Percentiles rank a stretch among this genome's conserved stretches.
Conservation (phyloP, 2,329 filamentous ascomycete genomes). For the Cladophialophora psammophila region DNA sequence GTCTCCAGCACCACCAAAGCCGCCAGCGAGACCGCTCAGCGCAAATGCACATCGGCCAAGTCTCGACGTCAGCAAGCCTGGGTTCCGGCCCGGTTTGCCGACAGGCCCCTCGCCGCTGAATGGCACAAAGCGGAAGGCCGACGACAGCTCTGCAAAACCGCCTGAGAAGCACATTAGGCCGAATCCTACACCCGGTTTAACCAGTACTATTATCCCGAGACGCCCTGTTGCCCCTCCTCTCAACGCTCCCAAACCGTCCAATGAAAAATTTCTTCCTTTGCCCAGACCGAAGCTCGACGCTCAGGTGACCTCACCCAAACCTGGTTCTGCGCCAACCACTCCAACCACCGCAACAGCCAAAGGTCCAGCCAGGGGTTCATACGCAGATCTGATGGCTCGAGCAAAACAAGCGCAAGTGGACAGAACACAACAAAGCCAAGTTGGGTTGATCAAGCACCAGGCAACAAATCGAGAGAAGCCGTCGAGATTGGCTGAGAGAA, state of each 20-base stretch:
- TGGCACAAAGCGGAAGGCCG: conserved; percentile 39
- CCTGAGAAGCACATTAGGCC: conserved; percentile 34
- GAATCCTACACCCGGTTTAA: conserved; percentile 28
- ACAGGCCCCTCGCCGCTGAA: conserved; percentile 28
- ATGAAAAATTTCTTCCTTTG: conserved; percentile 8
- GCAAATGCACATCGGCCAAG: conserved; percentile 28
- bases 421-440: conserved; percentile 50
- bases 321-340: conserved; percentile 26
- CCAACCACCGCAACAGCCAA: conserved; percentile 30
- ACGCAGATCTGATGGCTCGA: conserved; percentile 67
- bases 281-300: conserved; percentile 27
- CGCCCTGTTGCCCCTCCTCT: conserved; percentile 33
- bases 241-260: conserved; percentile 28
- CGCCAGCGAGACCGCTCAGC: conserved; percentile 25
- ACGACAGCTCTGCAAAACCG: conserved; percentile 30
- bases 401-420: conserved; percentile 54
- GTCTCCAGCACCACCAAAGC: conserved; percentile 38
- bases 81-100: conserved; percentile 21
- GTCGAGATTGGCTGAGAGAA: conserved; percentile 60
- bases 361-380: conserved; percentile 61
- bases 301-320: conserved; percentile 13
- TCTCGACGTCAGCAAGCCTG: conserved; percentile 22
- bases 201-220: conserved; percentile 25
- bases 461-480: conserved; percentile 61
- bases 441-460: conserved; percentile 66